These are phyloP conservation scores for Termitomyces sp. DNA, from an alignment of 768 basidiomycete genomes.

Conservation along the genomic window DNA sequence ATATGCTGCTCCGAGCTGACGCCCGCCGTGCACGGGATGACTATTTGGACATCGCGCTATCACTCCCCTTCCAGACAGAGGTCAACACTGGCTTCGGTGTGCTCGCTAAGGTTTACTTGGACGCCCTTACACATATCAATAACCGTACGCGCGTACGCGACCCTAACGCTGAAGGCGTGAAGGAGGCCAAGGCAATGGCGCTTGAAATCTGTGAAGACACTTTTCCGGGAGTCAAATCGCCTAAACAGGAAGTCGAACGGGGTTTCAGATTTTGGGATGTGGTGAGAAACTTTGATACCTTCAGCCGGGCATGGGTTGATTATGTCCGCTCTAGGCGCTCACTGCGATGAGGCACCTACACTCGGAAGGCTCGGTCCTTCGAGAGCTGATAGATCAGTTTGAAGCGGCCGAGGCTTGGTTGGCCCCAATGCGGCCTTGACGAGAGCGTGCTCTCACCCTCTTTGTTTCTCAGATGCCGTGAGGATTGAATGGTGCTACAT, in stretches of 20 bases:
- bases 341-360: constrained; percentile 88
- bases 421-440: constrained; percentile 83
- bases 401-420: constrained; percentile 95
- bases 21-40: constrained; percentile 88
- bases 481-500: background rate
- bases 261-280: constrained; percentile 99
- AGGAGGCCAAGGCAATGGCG: constrained; percentile 81
- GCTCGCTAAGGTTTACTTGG: constrained; percentile 94
- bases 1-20: constrained; percentile 89
- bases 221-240: constrained; percentile 87
- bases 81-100: constrained; percentile 99
- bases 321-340: constrained; percentile 54
- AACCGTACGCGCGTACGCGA: constrained; percentile 74
- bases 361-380: constrained; percentile 74
- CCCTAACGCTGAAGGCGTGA: constrained; percentile 74
- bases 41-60: constrained; percentile 86
- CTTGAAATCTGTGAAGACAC: constrained; percentile 92
- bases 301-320: constrained; percentile 1
- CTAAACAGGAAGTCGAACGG: constrained; percentile 86
- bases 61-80: constrained; percentile 92
- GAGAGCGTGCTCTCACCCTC: constrained; percentile 3
- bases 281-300: constrained; percentile 49
- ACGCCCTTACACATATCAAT: constrained; percentile 87
- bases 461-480: background rate
- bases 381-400: constrained; percentile 92